Evolutionary conservation across 148 eudicot species (phyloP).

Genomic region (Camellia lanceoleosa): DNA sequence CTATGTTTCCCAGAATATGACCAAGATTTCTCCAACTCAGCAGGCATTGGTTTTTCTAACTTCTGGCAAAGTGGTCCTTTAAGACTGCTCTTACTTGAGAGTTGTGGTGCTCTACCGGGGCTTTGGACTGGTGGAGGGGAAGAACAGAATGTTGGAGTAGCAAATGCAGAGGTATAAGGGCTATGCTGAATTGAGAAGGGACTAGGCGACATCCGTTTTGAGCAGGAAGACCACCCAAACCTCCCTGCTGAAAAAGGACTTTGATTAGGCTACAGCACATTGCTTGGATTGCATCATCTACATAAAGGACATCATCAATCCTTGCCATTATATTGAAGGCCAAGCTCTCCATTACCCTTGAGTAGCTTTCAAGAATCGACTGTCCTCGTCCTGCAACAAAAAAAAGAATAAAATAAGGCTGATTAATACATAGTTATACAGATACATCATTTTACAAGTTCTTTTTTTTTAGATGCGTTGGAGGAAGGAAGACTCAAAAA

Average conservation of each 20-base stretch:
- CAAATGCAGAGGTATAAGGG: conserved; percentile 81
- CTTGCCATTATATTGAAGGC: conserved; percentile 94
- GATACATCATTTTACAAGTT: too few relatives aligned
- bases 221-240: conserved; percentile 65
- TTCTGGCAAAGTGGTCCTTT: conserved; percentile 21
- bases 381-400: conserved; percentile 85
- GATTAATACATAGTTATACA: neutral
- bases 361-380: conserved; percentile 97
- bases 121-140: conserved; percentile 64
- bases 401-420: conserved; percentile 4
- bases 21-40: conserved; percentile 50
- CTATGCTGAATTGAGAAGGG: conserved; percentile 90
- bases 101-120: conserved; percentile 52
- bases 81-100: conserved; percentile 20
- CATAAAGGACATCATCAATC: conserved; percentile 72
- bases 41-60: conserved; percentile 30
- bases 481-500: too few relatives aligned
- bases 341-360: conserved; percentile 95
- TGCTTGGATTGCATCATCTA: conserved; percentile 74
- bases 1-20: conserved; percentile 48
- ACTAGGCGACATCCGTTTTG: conserved; percentile 86
- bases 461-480: too few relatives aligned
- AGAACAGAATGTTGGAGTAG: conserved; percentile 80
- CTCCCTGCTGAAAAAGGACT: conserved; percentile 63
- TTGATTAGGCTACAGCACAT: conserved; percentile 54